phyloP scores from a whole-genome alignment of 176 grass and related monocot genomes.

The Aegilops speltoides region DNA sequence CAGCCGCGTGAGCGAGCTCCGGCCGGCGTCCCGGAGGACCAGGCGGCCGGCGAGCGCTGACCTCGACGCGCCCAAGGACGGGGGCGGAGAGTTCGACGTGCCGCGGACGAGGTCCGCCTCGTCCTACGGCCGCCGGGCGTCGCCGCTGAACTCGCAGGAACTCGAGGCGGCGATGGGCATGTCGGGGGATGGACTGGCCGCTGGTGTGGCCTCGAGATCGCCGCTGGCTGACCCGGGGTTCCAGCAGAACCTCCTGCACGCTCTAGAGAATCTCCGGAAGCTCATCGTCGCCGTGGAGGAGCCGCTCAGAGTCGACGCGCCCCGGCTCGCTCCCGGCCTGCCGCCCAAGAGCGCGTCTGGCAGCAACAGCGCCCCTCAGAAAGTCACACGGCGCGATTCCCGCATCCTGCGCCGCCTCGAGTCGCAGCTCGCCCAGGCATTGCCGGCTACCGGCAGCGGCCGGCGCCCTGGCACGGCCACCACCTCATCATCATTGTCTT shows the following conservation, averaged over 20 bases:
- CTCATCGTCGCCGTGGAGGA: conserved; percentile 52
- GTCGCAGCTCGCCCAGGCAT: conserved; percentile 42
- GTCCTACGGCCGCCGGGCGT: conserved; percentile 1
- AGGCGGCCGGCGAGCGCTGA: conserved; percentile 28
- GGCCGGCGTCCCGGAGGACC: conserved; percentile 42
- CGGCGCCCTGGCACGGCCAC: neutral
- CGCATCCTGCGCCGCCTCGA: conserved; percentile 55
- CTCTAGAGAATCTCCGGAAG: conserved; percentile 50
- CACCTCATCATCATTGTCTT: neutral
- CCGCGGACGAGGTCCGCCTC: conserved; percentile 14
- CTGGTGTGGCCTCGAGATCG: neutral
- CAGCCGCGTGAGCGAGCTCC: conserved; percentile 34
- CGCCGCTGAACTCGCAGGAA: conserved; percentile 43
- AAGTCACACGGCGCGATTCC: conserved; percentile 32
- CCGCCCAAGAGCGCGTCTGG: conserved; percentile 11
- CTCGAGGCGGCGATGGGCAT: neutral
- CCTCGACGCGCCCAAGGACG: neutral
- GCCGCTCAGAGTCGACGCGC: conserved; percentile 4
- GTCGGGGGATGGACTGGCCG: neutral
- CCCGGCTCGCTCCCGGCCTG: neutral
- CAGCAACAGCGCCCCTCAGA: neutral
- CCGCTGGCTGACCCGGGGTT: conserved; percentile 44
- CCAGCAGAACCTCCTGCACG: conserved; percentile 41
- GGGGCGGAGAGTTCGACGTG: conserved; percentile 28
- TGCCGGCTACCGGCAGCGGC: conserved; percentile 24